phyloP scores from a whole-genome alignment of 176 grass and related monocot genomes.

The Tuctoria greenei region DNA sequence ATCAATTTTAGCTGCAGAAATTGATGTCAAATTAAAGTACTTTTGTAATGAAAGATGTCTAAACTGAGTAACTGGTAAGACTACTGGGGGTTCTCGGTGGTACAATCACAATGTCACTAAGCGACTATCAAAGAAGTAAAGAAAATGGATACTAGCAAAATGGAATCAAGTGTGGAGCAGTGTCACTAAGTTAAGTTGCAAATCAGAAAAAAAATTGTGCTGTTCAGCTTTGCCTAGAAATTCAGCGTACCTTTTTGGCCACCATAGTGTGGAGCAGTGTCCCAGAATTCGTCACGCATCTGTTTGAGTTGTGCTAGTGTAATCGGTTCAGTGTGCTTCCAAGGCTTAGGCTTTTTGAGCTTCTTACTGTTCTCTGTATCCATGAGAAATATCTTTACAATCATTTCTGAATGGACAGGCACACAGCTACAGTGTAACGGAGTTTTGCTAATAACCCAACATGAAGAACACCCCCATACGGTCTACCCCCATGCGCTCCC shows the following conservation, averaged over 20 bases:
- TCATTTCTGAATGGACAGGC: not conserved
- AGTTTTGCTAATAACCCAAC: not conserved
- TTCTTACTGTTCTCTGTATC: slow-evolving; percentile 77
- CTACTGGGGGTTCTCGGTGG: not conserved
- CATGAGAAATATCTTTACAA: slow-evolving; percentile 10
- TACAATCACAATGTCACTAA: not conserved
- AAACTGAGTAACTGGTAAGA: not conserved
- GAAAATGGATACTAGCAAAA: not conserved
- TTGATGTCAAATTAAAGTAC: not conserved
- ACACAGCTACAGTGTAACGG: not conserved
- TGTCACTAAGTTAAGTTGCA: not conserved
- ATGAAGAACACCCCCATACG: not conserved
- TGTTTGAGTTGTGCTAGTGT: slow-evolving; percentile 56
- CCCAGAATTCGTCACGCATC: slow-evolving; percentile 99
- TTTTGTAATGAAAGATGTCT: not conserved
- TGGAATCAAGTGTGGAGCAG: slow-evolving; percentile 5
- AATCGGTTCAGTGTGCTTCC: slow-evolving; percentile 82
- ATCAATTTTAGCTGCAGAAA: not conserved
- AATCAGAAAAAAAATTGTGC: not conserved
- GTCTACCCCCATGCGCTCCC: no score
- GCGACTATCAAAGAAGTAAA: not conserved
- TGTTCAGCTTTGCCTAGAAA: not conserved
- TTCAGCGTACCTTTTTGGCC: slow-evolving; percentile 76
- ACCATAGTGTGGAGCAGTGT: slow-evolving; percentile 92
- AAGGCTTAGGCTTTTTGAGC: slow-evolving; percentile 81